These are phyloP conservation scores for Cladorrhinum samala DNA, from an alignment of 495 filamentous ascomycete species.

Conservation along the genomic window DNA sequence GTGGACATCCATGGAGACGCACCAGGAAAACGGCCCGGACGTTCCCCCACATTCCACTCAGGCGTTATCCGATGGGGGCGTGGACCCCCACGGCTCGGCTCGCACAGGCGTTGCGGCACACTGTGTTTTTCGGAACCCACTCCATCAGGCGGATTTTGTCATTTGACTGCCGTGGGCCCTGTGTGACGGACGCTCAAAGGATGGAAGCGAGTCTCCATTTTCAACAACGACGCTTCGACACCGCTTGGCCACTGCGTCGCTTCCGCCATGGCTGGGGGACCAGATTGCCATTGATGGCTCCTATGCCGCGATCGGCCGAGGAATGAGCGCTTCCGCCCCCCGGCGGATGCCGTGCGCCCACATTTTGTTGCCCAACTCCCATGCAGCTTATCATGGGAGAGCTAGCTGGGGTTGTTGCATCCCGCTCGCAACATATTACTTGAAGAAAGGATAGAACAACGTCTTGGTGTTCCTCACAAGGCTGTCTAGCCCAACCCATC, in stretches of 20 bases:
- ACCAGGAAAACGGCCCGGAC: too few species aligned
- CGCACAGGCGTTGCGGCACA: not conserved
- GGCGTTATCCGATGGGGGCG: not conserved
- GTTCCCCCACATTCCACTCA: too few species aligned
- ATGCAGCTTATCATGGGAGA: slow-evolving; percentile 13
- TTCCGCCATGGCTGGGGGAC: not conserved
- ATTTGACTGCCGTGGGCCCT: too few species aligned
- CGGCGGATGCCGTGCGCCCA: too few species aligned
- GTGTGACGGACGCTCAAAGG: not conserved
- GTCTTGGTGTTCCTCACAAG: too few species aligned
- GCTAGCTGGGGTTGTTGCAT: slow-evolving; percentile 12
- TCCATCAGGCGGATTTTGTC: not conserved
- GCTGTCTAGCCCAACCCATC: too few species aligned
- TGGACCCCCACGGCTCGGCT: slow-evolving; percentile 1
- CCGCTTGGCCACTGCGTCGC: not conserved
- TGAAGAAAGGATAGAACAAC: too few species aligned
- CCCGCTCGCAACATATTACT: slow-evolving; percentile 1
- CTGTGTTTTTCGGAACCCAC: too few species aligned
- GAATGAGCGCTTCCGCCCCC: too few species aligned
- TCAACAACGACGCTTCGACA: not conserved
- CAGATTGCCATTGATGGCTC: not conserved
- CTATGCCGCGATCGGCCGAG: not conserved
- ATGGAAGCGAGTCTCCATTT: not conserved
- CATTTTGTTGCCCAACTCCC: not conserved
- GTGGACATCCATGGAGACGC: too few species aligned